These are phyloP conservation scores for Phytophthora pisi DNA, from an alignment of 352 stramenopile species.

Conservation along the genomic window DNA sequence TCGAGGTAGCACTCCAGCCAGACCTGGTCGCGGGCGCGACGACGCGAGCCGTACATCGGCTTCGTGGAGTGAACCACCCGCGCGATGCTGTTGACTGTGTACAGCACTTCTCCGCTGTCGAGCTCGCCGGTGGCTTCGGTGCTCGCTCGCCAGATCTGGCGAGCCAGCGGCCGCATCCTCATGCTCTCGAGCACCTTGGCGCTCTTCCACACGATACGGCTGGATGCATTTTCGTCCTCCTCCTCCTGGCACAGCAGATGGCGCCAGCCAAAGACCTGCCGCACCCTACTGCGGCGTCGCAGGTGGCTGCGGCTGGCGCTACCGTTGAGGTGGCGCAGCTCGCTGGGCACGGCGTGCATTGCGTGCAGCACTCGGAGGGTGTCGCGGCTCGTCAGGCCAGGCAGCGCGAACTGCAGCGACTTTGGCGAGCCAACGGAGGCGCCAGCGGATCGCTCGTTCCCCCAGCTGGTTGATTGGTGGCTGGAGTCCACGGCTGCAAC, in stretches of 20 bases:
- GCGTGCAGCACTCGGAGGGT: slow-evolving; percentile 42
- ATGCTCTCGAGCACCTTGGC: slow-evolving; percentile 44
- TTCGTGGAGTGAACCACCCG: slow-evolving; percentile 43
- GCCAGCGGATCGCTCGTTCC: slow-evolving; percentile 1
- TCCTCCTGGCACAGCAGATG: slow-evolving; percentile 47
- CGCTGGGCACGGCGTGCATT: slow-evolving; percentile 41
- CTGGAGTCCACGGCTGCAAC: slow-evolving; percentile 15
- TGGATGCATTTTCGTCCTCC: slow-evolving; percentile 22
- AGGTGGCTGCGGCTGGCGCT: slow-evolving; percentile 25
- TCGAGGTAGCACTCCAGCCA: slow-evolving; percentile 58
- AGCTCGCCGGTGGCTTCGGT: slow-evolving; percentile 3
- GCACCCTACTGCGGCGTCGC: slow-evolving; percentile 22
- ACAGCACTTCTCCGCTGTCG: slow-evolving; percentile 31
- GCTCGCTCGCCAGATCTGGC: slow-evolving; percentile 44
- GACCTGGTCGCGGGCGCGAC: slow-evolving; percentile 31
- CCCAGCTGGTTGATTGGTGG: slow-evolving; percentile 4
- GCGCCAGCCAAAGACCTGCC: slow-evolving; percentile 45
- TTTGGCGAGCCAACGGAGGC: slow-evolving; percentile 22
- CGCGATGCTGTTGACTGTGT: slow-evolving; percentile 34
- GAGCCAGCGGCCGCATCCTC: slow-evolving; percentile 39
- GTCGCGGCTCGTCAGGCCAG: slow-evolving; percentile 43
- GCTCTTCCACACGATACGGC: slow-evolving; percentile 49
- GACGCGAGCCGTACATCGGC: slow-evolving; percentile 18
- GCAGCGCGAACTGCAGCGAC: slow-evolving; percentile 48
- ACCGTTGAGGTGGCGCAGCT: slow-evolving; percentile 47